Evolutionary conservation across 371 early-diverging fungal species (phyloP).

Genomic region (Nematocida parisii): DNA sequence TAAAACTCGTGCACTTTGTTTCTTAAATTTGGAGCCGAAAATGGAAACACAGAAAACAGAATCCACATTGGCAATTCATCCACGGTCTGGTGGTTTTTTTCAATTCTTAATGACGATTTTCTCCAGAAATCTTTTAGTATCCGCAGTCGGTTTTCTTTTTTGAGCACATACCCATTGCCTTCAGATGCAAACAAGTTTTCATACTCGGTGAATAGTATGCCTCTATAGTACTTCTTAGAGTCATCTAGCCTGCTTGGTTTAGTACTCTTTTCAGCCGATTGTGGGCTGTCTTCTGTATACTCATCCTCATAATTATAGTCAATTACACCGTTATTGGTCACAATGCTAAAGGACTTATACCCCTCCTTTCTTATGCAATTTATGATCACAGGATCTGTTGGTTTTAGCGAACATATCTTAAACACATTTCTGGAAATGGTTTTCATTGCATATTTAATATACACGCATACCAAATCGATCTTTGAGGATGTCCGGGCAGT

Average conservation of each 20-base stretch:
- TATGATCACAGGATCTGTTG: constrained; percentile 11
- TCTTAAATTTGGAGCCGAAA: not conserved
- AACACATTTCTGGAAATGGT: constrained; percentile 37
- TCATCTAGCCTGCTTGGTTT: not conserved
- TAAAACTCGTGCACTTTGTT: constrained; percentile 25
- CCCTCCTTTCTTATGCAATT: constrained; percentile 36
- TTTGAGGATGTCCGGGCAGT: constrained; percentile 20
- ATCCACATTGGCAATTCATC: constrained; percentile 10
- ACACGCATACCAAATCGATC: constrained; percentile 21
- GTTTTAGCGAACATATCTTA: constrained; percentile 4
- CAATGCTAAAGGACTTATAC: constrained; percentile 16
- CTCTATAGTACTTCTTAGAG: constrained; percentile 9
- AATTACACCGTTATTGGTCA: constrained; percentile 23
- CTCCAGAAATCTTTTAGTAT: constrained; percentile 23
- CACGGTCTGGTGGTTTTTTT: not conserved
- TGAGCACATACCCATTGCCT: constrained; percentile 24
- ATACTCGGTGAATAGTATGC: constrained; percentile 19
- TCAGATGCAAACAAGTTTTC: constrained; percentile 13
- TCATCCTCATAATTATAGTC: constrained; percentile 4
- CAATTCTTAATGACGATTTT: not conserved
- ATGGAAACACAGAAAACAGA: constrained; percentile 16
- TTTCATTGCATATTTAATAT: constrained; percentile 27
- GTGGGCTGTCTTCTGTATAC: not conserved
- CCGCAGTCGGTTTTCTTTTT: constrained; percentile 3
- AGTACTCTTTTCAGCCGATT: not conserved